These are phyloP conservation scores for Beauveria asiatica DNA, from an alignment of 2,329 filamentous ascomycete species.

Conservation along the genomic window DNA sequence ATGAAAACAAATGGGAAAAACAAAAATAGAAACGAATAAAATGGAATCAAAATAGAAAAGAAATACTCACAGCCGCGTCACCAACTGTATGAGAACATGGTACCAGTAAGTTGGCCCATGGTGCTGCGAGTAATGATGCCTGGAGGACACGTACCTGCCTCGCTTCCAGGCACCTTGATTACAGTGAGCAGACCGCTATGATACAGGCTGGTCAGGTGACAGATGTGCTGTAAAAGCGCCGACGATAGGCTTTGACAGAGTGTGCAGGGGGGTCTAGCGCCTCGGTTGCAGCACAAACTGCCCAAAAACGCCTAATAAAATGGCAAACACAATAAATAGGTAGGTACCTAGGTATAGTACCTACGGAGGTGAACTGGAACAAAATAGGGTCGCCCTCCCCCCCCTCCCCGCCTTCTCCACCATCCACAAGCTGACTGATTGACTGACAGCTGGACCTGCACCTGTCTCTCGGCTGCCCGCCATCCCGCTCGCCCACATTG, in stretches of 20 bases:
- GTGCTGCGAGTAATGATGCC: not conserved
- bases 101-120: not conserved
- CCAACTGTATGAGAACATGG: not conserved
- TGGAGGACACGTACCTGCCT: not conserved
- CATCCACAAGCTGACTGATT: not conserved
- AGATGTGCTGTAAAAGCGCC: not conserved
- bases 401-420: not conserved
- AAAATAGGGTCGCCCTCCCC: no score
- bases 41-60: no score
- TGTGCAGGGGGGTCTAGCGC: not conserved
- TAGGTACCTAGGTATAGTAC: no score
- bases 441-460: not conserved
- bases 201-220: not conserved
- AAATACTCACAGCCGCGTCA: no score
- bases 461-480: not conserved
- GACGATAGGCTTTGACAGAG: not conserved
- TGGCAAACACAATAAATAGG: not conserved
- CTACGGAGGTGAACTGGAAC: no score
- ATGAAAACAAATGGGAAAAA: no score
- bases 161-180: not conserved
- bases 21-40: no score
- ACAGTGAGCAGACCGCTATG: not conserved
- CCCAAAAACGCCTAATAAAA: not conserved
- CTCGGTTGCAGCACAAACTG: not conserved
- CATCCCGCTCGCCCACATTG: slow-evolving; percentile 1